Percentiles rank a stretch among this genome's conserved stretches.
Evolutionary conservation across 306 rosid genomes (phyloP).

Genomic region (Adenanthera pavonina): DNA sequence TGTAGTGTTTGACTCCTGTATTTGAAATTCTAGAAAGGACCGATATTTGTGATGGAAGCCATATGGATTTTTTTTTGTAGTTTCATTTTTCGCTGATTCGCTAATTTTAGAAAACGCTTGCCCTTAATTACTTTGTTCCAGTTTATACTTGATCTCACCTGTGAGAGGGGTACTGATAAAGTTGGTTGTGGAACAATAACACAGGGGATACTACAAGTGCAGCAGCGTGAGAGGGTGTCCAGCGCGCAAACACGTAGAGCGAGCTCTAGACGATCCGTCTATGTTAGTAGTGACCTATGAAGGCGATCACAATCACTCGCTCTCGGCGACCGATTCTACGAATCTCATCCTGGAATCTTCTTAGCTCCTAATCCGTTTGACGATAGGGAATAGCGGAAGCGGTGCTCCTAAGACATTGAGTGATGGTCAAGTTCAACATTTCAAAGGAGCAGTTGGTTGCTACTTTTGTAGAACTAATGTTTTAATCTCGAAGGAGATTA

Average conservation of each 20-base stretch:
- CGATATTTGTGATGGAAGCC: background rate
- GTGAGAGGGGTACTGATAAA: background rate
- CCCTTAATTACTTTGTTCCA: background rate
- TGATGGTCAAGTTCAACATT: slow-evolving; percentile 3
- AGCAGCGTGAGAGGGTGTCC: slow-evolving; percentile 98
- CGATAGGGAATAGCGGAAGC: background rate
- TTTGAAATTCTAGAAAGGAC: slow-evolving; percentile 1
- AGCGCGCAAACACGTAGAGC: slow-evolving; percentile 90
- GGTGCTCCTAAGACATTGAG: background rate
- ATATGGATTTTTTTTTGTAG: background rate
- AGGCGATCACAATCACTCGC: slow-evolving; percentile 88
- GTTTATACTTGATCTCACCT: background rate
- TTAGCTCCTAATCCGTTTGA: slow-evolving; percentile 28
- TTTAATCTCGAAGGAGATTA: slow-evolving; percentile 57
- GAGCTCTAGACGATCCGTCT: slow-evolving; percentile 89
- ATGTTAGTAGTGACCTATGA: slow-evolving; percentile 92
- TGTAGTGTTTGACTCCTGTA: slow-evolving; percentile 12
- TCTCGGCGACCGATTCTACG: slow-evolving; percentile 68
- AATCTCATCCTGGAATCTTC: slow-evolving; percentile 88
- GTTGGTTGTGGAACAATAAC: slow-evolving; percentile 21
- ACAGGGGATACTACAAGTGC: slow-evolving; percentile 98
- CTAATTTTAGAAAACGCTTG: slow-evolving; percentile 21
- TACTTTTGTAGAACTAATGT: slow-evolving; percentile 35
- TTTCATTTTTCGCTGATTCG: background rate
- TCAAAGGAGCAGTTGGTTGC: slow-evolving; percentile 33